A percentile compares a stretch with the other conserved stretches of the same genome.
phyloP scores from a whole-genome alignment of 148 eudicot species.

The Chenopodium suecicum region DNA sequence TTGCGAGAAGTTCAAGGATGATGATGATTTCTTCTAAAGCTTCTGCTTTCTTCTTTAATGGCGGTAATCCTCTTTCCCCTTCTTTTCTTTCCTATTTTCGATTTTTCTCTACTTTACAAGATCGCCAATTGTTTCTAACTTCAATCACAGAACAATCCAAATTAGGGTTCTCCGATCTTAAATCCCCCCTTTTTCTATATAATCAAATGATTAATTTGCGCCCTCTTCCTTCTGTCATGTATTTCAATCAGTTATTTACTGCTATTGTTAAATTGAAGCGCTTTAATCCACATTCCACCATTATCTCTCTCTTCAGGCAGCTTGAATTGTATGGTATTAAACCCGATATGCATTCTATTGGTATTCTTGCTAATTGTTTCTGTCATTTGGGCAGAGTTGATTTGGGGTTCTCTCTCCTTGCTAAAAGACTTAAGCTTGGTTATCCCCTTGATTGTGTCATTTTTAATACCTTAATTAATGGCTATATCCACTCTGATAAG shows the following conservation, averaged over 20 bases:
- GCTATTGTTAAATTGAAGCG: neutral
- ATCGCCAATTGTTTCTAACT: neutral
- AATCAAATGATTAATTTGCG: neutral
- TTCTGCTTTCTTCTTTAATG: neutral
- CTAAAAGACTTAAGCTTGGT: neutral
- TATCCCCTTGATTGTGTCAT: neutral
- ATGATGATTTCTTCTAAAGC: neutral
- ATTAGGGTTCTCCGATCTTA: neutral
- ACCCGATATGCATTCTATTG: neutral
- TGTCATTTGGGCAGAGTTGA: neutral
- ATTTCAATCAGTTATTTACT: neutral
- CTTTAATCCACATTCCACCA: neutral
- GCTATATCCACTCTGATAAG: neutral
- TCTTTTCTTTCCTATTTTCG: too few relatives aligned
- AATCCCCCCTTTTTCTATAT: neutral
- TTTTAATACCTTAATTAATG: neutral
- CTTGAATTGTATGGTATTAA: neutral
- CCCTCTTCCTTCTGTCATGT: neutral
- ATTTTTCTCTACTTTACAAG: neutral
- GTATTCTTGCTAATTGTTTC: neutral
- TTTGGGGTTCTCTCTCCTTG: neutral
- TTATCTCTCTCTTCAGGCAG: neutral
- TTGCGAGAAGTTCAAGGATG: neutral
- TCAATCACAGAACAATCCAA: neutral
- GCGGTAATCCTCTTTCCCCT: too few relatives aligned